These are phyloP conservation scores for Barnettozyma sucrosica DNA, from an alignment of 805 yeast species.

Conservation along the genomic window DNA sequence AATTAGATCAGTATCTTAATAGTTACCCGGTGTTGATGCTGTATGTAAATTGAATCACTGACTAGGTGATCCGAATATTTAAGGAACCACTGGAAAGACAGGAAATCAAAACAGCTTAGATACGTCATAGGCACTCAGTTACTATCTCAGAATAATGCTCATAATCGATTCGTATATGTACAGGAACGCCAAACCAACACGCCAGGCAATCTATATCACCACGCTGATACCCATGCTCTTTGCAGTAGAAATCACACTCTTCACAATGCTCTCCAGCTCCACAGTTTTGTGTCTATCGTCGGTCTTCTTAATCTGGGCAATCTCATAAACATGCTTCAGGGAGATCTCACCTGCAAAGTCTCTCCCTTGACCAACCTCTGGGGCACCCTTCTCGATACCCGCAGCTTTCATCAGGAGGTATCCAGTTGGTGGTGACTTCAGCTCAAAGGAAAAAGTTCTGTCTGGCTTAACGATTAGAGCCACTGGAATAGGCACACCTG, in stretches of 20 bases:
- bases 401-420: constrained; percentile 81
- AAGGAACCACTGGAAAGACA: no score
- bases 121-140: no score
- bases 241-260: constrained; percentile 85
- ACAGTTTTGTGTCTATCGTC: constrained; percentile 72
- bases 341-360: constrained; percentile 58
- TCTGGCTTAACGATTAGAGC: constrained; percentile 86
- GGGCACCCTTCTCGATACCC: constrained; percentile 73
- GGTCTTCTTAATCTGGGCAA: constrained; percentile 87
- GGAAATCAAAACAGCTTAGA: no score
- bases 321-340: constrained; percentile 87
- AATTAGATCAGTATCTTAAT: background rate
- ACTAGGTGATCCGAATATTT: no score
- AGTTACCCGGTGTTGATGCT: background rate
- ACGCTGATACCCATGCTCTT: constrained; percentile 82
- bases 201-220: constrained; percentile 40
- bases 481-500: constrained; percentile 89
- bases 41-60: no score
- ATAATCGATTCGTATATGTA: background rate
- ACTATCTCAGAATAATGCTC: background rate
- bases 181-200: background rate
- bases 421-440: constrained; percentile 89
- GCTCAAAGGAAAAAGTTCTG: constrained; percentile 77
- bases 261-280: constrained; percentile 70
- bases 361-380: constrained; percentile 48